These are phyloP conservation scores for Pseudocercospora eumusae DNA, from an alignment of 2,329 filamentous ascomycete species.

Conservation along the genomic window DNA sequence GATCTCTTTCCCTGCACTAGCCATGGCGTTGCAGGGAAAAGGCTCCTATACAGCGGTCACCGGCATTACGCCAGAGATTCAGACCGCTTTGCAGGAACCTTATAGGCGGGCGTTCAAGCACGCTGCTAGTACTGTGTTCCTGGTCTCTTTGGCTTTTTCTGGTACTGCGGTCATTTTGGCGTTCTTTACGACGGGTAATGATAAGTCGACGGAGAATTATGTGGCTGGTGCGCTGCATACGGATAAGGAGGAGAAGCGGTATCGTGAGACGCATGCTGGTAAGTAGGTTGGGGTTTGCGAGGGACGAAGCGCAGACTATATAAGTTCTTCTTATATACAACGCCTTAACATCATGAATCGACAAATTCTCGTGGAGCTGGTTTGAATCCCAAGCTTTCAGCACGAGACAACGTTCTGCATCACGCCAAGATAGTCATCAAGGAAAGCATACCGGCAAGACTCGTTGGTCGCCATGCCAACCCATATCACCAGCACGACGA, in stretches of 20 bases:
- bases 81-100: slow-evolving; percentile 29
- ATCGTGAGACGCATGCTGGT: slow-evolving; percentile 1
- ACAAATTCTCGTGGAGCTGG: no score
- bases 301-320: no score
- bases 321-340: no score
- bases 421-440: no score
- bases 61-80: slow-evolving; percentile 28
- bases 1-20: slow-evolving; percentile 22
- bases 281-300: background rate
- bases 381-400: no score
- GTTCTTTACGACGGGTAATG: slow-evolving; percentile 33
- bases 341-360: no score
- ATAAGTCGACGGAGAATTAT: slow-evolving; percentile 31
- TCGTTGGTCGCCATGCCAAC: no score
- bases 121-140: slow-evolving; percentile 30
- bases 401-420: no score
- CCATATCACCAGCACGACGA: no score
- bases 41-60: slow-evolving; percentile 24
- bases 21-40: slow-evolving; percentile 24
- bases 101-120: slow-evolving; percentile 28
- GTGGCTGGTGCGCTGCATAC: slow-evolving; percentile 32
- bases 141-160: slow-evolving; percentile 31
- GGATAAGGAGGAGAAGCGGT: slow-evolving; percentile 26
- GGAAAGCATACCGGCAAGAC: no score
- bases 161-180: slow-evolving; percentile 31